Evolutionary conservation across 495 filamentous ascomycete genomes (phyloP).

Genomic region (Choiromyces venosus): DNA sequence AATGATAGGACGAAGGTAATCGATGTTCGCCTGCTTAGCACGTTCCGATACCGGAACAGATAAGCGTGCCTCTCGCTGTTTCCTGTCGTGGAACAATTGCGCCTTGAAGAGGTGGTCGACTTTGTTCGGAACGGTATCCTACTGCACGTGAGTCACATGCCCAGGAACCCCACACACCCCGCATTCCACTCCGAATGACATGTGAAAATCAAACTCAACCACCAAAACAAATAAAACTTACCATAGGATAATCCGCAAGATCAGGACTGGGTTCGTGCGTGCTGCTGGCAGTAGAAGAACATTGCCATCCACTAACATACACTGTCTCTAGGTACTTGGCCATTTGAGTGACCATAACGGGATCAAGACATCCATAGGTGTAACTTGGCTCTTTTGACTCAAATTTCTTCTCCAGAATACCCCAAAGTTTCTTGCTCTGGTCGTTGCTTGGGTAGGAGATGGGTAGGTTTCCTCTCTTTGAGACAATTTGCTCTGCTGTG

Average conservation of each 20-base stretch:
- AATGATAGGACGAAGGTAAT: constrained; percentile 93
- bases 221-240: constrained; percentile 46
- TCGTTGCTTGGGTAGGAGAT: constrained; percentile 86
- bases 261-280: constrained; percentile 95
- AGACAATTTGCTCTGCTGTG: constrained; percentile 93
- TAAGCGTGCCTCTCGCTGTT: constrained; percentile 91
- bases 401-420: constrained; percentile 78
- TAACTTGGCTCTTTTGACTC: constrained; percentile 75
- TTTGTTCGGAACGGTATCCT: constrained; percentile 98
- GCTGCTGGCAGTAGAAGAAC: constrained; percentile 87
- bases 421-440: constrained; percentile 91
- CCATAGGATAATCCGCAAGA: constrained; percentile 97
- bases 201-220: constrained; percentile 14
- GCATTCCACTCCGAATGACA: constrained; percentile 5
- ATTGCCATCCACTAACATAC: constrained; percentile 98
- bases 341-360: constrained; percentile 98
- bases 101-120: constrained; percentile 95
- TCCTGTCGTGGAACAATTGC: constrained; percentile 98
- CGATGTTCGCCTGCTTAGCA: constrained; percentile 68
- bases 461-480: constrained; percentile 84
- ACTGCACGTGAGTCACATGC: constrained; percentile 26
- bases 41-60: constrained; percentile 70
- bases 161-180: constrained; percentile 21
- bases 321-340: constrained; percentile 97
- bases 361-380: constrained; percentile 95